phyloP scores from a whole-genome alignment of 441 rosid genomes.

The Theobroma grandiflorum region DNA sequence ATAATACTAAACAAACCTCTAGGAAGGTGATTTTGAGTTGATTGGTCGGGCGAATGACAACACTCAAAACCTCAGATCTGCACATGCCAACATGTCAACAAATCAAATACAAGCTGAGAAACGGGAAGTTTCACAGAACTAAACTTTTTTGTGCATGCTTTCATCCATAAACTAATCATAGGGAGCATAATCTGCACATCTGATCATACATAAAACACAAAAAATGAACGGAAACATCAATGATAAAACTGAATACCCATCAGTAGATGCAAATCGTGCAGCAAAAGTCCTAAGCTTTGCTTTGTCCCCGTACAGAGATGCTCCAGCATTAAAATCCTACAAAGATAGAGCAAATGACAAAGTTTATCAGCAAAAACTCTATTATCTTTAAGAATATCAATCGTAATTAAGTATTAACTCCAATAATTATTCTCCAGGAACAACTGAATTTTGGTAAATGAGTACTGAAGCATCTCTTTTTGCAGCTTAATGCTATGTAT shows the following conservation, averaged over 20 bases:
- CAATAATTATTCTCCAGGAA: conserved; percentile 10
- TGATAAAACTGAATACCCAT: conserved; percentile 62
- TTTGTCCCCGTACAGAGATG: conserved; percentile 90
- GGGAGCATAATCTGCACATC: background rate
- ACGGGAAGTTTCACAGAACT: background rate
- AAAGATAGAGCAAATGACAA: conserved; percentile 27
- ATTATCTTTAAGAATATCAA: background rate
- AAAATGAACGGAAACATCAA: background rate
- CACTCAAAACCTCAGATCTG: conserved; percentile 88
- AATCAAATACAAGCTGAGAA: background rate
- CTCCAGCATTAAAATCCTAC: conserved; percentile 87
- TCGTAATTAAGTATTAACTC: background rate
- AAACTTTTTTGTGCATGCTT: background rate
- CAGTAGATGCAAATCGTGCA: conserved; percentile 84
- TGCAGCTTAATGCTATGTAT: background rate
- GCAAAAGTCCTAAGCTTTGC: conserved; percentile 86
- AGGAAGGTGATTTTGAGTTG: conserved; percentile 93
- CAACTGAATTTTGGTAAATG: background rate
- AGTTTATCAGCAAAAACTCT: conserved; percentile 22
- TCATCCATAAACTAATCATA: background rate
- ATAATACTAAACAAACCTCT: conserved; percentile 59
- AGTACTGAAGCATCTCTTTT: background rate
- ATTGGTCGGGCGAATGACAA: conserved; percentile 78
- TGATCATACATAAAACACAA: background rate
- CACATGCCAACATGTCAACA: conserved; percentile 23